A percentile compares a stretch with the other conserved stretches of the same genome.
Evolutionary conservation across 108 stramenopile species (phyloP).

Genomic region (Chaetoceros muelleri): DNA sequence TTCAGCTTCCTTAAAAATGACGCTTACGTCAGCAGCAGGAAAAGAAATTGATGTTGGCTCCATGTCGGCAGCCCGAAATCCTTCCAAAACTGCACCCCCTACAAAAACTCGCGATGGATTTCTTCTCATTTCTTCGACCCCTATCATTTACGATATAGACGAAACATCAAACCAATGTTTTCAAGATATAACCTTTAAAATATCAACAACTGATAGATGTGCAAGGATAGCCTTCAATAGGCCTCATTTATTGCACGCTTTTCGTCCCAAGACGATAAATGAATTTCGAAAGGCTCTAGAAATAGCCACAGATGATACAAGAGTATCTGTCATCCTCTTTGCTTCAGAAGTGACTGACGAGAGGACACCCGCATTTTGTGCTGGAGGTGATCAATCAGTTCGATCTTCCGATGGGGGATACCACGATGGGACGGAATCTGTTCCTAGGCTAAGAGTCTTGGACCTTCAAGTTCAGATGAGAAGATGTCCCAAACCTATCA

Average conservation of each 20-base stretch:
- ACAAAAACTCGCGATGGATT: constrained; percentile 71
- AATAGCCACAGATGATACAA: constrained; percentile 70
- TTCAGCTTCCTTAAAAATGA: not conserved
- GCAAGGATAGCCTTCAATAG: constrained; percentile 85
- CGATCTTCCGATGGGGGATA: constrained; percentile 73
- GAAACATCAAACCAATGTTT: constrained; percentile 12
- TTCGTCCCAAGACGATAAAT: constrained; percentile 89
- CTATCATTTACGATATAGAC: constrained; percentile 56
- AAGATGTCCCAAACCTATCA: constrained; percentile 91
- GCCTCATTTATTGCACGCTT: constrained; percentile 81
- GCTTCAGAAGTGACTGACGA: constrained; percentile 40
- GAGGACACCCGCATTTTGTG: constrained; percentile 84
- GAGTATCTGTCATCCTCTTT: constrained; percentile 71
- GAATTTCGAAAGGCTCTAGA: constrained; percentile 78
- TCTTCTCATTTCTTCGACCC: constrained; percentile 43
- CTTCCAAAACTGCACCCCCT: constrained; percentile 60
- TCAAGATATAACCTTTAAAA: constrained; percentile 69
- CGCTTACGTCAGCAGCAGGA: too few species aligned
- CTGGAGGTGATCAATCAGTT: constrained; percentile 88
- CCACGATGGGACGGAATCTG: constrained; percentile 82
- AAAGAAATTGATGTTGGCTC: constrained; percentile 44
- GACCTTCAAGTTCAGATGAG: constrained; percentile 89
- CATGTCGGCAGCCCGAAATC: constrained; percentile 65
- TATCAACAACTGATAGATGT: constrained; percentile 46
- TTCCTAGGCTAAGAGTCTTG: constrained; percentile 67